Conservation (phyloP, 2,329 filamentous ascomycete genomes). For the Fusarium sp. region DNA sequence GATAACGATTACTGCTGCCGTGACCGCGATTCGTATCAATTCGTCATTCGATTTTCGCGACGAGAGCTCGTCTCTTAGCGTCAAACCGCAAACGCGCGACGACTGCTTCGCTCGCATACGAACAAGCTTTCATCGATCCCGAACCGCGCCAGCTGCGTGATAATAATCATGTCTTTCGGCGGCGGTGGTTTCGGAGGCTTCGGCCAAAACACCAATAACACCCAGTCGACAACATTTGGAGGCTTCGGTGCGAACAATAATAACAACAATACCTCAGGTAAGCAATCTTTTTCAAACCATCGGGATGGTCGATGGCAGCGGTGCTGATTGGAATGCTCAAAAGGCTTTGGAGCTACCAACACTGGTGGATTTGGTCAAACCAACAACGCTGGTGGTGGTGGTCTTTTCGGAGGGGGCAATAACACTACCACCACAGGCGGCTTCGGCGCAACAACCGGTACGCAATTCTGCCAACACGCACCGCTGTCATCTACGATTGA, state of each 20-base stretch:
- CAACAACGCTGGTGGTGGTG: slow-evolving; percentile 48
- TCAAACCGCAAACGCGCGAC: slow-evolving; percentile 39
- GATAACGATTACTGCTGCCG: slow-evolving; percentile 7
- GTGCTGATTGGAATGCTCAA: slow-evolving; percentile 43
- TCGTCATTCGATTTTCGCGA: slow-evolving; percentile 32
- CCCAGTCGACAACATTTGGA: slow-evolving; percentile 63
- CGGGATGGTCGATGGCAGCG: slow-evolving; percentile 34
- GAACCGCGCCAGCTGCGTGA: slow-evolving; percentile 36
- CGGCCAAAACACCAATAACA: slow-evolving; percentile 63
- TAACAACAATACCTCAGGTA: slow-evolving; percentile 62
- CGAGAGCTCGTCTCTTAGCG: slow-evolving; percentile 27
- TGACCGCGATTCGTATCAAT: slow-evolving; percentile 19
- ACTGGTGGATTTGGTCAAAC: slow-evolving; percentile 58
- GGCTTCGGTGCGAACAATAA: slow-evolving; percentile 62
- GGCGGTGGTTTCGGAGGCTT: slow-evolving; percentile 63
- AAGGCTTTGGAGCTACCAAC: slow-evolving; percentile 51
- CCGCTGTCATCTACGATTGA: slow-evolving; percentile 35
- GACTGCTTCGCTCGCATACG: slow-evolving; percentile 26
- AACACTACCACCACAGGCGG: slow-evolving; percentile 49
- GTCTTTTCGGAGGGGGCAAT: slow-evolving; percentile 58
- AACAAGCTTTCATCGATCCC: slow-evolving; percentile 30
- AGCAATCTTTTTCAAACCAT: slow-evolving; percentile 47
- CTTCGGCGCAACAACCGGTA: slow-evolving; percentile 52
- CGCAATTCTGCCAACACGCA: slow-evolving; percentile 33
- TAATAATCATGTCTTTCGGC: slow-evolving; percentile 65